Percentiles rank a stretch among this genome's conserved stretches.
phyloP scores from a whole-genome alignment of 2,329 filamentous ascomycete species.

The Tetracladium maxilliforme region DNA sequence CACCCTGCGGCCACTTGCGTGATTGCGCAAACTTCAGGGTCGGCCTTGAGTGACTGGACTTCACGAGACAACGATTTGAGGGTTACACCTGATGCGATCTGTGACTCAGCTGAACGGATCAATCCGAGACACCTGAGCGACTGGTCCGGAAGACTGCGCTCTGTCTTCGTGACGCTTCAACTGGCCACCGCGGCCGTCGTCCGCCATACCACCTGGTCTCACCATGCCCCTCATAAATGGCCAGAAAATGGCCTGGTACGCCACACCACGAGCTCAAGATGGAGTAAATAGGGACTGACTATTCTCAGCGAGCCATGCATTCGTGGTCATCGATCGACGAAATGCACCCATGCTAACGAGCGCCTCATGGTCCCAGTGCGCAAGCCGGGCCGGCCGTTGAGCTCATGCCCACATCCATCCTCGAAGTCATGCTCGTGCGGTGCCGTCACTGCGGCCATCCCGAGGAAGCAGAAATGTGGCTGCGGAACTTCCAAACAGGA shows the following conservation, averaged over 20 bases:
- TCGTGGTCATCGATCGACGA: constrained; percentile 61
- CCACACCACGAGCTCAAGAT: constrained; percentile 5
- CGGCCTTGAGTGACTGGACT: too few relatives aligned
- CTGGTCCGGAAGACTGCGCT: too few relatives aligned
- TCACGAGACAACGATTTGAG: too few relatives aligned
- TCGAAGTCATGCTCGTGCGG: constrained; percentile 33
- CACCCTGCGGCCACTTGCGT: too few relatives aligned
- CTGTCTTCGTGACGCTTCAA: too few relatives aligned
- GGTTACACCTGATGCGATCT: too few relatives aligned
- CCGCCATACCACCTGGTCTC: constrained; percentile 5
- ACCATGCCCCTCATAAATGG: constrained; percentile 56
- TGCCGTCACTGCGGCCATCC: constrained; percentile 49
- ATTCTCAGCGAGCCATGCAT: constrained; percentile 53
- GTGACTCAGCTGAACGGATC: too few relatives aligned
- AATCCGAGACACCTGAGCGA: too few relatives aligned
- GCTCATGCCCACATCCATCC: constrained; percentile 56
- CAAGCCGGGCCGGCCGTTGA: constrained; percentile 57
- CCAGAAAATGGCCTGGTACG: constrained; percentile 62
- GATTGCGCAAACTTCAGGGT: too few relatives aligned
- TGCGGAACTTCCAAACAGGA: constrained; percentile 33
- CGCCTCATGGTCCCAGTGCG: constrained; percentile 56
- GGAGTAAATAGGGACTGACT: constrained; percentile 2
- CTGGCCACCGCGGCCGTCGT: too few relatives aligned
- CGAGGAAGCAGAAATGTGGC: constrained; percentile 38
- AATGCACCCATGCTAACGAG: constrained; percentile 54